Evolutionary conservation across 345 rosid genomes (phyloP).

Genomic region (Psidium guajava): DNA sequence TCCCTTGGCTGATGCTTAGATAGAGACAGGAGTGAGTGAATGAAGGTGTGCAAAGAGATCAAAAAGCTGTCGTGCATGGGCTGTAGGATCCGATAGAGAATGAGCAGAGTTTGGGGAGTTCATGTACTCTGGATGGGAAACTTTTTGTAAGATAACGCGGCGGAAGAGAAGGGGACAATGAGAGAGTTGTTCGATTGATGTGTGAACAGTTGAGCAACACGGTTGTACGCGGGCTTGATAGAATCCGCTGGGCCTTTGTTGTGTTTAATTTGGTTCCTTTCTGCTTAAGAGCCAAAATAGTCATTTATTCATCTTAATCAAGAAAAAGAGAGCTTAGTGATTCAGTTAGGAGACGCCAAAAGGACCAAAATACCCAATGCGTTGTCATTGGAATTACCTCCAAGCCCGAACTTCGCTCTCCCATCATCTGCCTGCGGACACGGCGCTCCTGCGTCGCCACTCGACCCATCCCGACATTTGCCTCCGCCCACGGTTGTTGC

Average conservation of each 20-base stretch:
- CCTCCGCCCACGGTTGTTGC: not conserved
- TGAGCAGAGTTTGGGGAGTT: not conserved
- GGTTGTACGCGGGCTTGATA: not conserved
- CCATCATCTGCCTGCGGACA: not conserved
- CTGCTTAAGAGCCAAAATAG: not conserved
- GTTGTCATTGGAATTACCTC: not conserved
- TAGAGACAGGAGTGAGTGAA: not conserved
- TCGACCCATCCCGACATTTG: not conserved
- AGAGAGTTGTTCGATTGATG: not conserved
- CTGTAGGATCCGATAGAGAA: not conserved
- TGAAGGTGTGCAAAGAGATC: not conserved
- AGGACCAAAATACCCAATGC: not conserved
- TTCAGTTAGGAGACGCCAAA: not conserved
- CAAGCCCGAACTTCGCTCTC: not conserved
- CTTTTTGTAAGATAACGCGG: not conserved
- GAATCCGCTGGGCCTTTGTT: not conserved
- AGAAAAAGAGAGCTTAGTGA: not conserved
- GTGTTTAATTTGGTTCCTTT: not conserved
- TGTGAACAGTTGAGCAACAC: not conserved
- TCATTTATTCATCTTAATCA: not conserved
- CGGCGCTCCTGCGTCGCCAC: not conserved
- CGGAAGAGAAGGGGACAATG: not conserved
- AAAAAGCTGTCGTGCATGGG: not conserved
- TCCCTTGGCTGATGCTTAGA: not conserved
- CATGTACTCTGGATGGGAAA: not conserved